Evolutionary conservation across 73 alveolate genomes (phyloP).

Genomic region (Breviolum minutum): DNA sequence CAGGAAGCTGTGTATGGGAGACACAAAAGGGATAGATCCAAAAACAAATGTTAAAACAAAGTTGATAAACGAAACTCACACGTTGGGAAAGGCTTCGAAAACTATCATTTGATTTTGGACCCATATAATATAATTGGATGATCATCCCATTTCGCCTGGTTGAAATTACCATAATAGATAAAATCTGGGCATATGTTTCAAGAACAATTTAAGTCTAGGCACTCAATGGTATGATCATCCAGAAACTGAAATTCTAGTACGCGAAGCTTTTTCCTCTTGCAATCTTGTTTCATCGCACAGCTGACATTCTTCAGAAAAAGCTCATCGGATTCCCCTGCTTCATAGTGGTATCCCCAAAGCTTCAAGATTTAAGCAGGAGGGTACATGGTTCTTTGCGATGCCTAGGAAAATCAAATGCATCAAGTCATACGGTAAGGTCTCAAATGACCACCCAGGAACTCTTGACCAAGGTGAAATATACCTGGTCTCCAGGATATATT

Average conservation of each 20-base stretch:
- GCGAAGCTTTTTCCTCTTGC: background rate
- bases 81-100: no score
- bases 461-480: background rate
- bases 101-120: no score
- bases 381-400: conserved; percentile 2
- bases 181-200: no score
- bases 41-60: background rate
- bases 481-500: background rate
- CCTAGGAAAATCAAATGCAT: conserved; percentile 6
- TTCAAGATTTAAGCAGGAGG: background rate
- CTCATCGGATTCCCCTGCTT: background rate
- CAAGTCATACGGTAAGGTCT: background rate
- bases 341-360: background rate
- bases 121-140: no score
- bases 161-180: no score
- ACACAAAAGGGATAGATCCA: background rate
- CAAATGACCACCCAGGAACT: background rate
- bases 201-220: no score
- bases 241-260: background rate
- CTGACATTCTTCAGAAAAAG: background rate
- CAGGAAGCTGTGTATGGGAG: background rate
- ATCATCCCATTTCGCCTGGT: no score
- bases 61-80: no score
- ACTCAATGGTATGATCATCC: no score
- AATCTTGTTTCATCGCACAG: background rate